Conservation (phyloP, 345 rosid species). For the Hypericum perforatum region DNA sequence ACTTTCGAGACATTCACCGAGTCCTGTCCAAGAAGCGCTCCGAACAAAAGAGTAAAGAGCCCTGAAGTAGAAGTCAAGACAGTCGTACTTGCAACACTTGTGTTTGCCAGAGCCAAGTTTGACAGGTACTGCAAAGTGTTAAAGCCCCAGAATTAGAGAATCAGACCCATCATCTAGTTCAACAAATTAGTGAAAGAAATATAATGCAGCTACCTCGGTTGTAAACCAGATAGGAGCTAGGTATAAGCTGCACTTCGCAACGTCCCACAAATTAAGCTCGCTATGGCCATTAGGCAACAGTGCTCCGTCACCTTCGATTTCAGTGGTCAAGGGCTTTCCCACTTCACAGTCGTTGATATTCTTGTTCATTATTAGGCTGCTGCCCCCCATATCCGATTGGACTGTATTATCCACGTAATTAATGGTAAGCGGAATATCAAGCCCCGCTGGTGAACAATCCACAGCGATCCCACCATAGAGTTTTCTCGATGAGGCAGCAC, state of each 20-base stretch:
- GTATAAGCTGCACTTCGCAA: constrained; percentile 37
- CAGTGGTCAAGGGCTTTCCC: constrained; percentile 27
- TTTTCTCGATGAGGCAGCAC: constrained; percentile 7
- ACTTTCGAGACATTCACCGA: constrained; percentile 36
- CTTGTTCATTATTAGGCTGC: constrained; percentile 15
- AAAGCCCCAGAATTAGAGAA: constrained; percentile 2
- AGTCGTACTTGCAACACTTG: constrained; percentile 64
- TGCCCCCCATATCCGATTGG: constrained; percentile 18
- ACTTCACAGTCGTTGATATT: constrained; percentile 41
- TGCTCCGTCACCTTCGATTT: constrained; percentile 23
- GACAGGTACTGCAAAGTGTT: constrained; percentile 36
- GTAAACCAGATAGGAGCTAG: constrained; percentile 62
- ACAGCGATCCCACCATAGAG: constrained; percentile 5
- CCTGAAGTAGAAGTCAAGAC: constrained; percentile 58
- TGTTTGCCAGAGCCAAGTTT: constrained; percentile 53
- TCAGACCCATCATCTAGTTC: no score
- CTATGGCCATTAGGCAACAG: constrained; percentile 11
- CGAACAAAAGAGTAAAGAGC: constrained; percentile 56
- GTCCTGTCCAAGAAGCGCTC: constrained; percentile 54
- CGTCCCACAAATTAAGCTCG: constrained; percentile 27
- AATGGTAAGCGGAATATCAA: constrained; percentile 33
- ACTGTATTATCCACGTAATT: constrained; percentile 16
- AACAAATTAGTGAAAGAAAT: background rate
- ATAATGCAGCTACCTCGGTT: constrained; percentile 35
- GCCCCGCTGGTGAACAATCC: constrained; percentile 17